Base-by-base conservation (phyloP, 805 yeast species). In the Wickerhamomyces mucosus region DNA sequence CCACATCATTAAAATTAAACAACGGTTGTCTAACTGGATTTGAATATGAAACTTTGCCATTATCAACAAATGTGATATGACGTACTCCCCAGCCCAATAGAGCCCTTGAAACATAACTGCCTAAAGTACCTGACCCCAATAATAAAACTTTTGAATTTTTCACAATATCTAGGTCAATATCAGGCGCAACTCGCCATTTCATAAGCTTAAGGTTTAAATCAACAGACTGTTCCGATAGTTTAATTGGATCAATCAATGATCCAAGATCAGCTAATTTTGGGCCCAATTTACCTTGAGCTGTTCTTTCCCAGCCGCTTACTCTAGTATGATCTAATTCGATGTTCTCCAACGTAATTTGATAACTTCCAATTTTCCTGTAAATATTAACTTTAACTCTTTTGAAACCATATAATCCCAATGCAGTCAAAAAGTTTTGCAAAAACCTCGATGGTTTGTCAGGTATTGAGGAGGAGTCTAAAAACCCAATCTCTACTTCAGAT, bases 121-220 rank as follows among this genome's bases (percentile, higher is more conserved):
- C 99, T 7, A 94, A 63, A 3, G 99, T 92, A 6, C 99, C 99
- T 0, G 97, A 82, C 0, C 99, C 99, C n/a, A 92, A 65, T 12
- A 92, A 59, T 26, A 92, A 56, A 23, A 88, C 79, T 41, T 68
- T 78, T 9, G 78, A 69, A 13, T 55, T 37, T 40, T 72, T 69
- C 15, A 92, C 61, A 3, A 58, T 49, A 6, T 82, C 88, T 28
- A 92, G 61, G 47, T 92, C 71, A 4, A 92, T 51, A 7, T 74
- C 67, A 0, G 98, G 97, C 0, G 83, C 85, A 13, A 92, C 72
- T 42, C 98, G 67, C 99, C 99, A 92, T 50, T 86, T 85, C 98
- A 92, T 92, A 27, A 92, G 61, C 57, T 84, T 83, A 36, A 92
- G 61, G 50, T 92, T 92, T 35, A 92, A 65, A 52, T 88, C 96